These are phyloP conservation scores for Leptographium flavum DNA, from an alignment of 2,329 filamentous ascomycete species.

Conservation along the genomic window DNA sequence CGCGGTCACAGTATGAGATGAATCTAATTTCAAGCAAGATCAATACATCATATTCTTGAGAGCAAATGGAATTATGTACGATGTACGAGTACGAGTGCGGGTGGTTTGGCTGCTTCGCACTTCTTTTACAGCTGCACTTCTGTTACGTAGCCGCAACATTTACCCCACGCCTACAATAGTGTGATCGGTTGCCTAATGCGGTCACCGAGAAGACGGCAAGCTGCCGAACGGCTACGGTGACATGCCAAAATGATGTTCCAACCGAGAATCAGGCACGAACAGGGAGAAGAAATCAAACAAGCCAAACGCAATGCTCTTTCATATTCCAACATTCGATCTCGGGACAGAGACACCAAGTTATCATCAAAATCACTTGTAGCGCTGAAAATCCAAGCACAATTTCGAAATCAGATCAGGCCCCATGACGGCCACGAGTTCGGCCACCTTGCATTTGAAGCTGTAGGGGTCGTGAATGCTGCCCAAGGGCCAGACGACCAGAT, in stretches of 20 bases:
- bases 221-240: too few species aligned
- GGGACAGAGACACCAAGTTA: not conserved
- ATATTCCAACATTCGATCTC: too few species aligned
- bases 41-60: too few species aligned
- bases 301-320: slow-evolving; percentile 1
- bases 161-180: slow-evolving; percentile 7
- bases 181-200: slow-evolving; percentile 11
- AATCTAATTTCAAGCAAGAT: too few species aligned
- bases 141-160: too few species aligned
- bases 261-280: not conserved
- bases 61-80: too few species aligned
- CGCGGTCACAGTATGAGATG: too few species aligned
- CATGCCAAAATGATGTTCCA: too few species aligned
- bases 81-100: too few species aligned
- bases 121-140: too few species aligned
- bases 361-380: not conserved
- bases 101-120: too few species aligned
- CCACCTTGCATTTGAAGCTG: slow-evolving; percentile 47
- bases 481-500: slow-evolving; percentile 46
- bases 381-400: slow-evolving; percentile 43
- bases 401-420: slow-evolving; percentile 43
- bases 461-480: slow-evolving; percentile 32
- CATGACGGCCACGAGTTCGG: slow-evolving; percentile 51
- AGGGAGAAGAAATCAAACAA: not conserved
- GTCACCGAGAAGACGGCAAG: slow-evolving; percentile 3